Base-by-base conservation (phyloP, 192 early-diverging fungal genomes). In the Coemansia nantahalensis region DNA sequence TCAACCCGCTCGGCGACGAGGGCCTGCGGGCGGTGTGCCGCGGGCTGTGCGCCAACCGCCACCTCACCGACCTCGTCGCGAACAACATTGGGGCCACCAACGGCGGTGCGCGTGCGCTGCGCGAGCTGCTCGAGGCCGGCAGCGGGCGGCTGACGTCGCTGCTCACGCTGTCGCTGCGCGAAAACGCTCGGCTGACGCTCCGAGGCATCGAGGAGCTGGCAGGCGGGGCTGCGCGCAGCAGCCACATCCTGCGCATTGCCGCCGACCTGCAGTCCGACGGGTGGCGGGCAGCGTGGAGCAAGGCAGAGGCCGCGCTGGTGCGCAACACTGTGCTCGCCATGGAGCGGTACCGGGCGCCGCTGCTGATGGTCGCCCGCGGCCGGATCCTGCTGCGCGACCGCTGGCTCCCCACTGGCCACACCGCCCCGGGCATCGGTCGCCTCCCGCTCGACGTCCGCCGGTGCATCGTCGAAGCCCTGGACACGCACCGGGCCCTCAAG, bases 341-440 rank as follows among this genome's bases (percentile, higher is more conserved):
- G 19, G 65, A 68, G 19, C 40, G 58, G 21, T 61, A 56, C 57
- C 51, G 35, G n/a, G 65, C 40, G 8, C 65, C 65, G 3, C 22
- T 68, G 48, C 49, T 61, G 17, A 68, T 61, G 33, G 65, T 61
- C 15, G 51, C 65, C 3, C 54, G 65, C 7, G 65, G 65, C 11
- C 65, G 56, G 12, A 17, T 61, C 1, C 39, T 68, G 23, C 50
- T 68, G 23, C 45, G 37, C 49, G 17, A 34, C 18, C 26, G 26
- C 26, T 28, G 26, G 22, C 15, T 15, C 37, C n/a, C 32, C 33
- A 16, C 24, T 12, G 32, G 4, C 5, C 17, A 21, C 4, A 23
- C 8, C 19, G 12, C 36, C 6, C 16, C 13, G 4, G 39, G 54
- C 8, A 45, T 51, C 13, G 15, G n/a, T 16, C 42, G 36, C 1